Conservation (phyloP, 352 stramenopile genomes). For the Phytophthora meadii region DNA sequence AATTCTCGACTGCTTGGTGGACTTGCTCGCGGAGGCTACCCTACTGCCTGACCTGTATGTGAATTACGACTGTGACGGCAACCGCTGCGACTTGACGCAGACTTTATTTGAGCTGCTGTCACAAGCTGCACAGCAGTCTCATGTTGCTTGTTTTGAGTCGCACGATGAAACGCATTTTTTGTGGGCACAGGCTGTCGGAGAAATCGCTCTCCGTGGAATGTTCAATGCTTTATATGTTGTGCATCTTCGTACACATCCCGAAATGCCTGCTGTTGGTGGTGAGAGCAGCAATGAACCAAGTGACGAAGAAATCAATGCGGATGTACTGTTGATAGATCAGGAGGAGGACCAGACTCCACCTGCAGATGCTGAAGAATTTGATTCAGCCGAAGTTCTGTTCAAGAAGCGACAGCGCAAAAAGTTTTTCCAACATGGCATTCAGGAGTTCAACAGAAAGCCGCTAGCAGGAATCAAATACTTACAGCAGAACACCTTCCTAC, state of each 20-base stretch:
- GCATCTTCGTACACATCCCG: conserved; percentile 60
- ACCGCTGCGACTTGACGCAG: conserved; percentile 90
- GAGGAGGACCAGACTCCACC: conserved; percentile 16
- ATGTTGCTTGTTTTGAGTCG: conserved; percentile 71
- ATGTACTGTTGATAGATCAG: conserved; percentile 42
- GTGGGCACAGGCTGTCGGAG: conserved; percentile 72
- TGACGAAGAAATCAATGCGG: conserved; percentile 39
- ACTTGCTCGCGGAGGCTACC: conserved; percentile 95
- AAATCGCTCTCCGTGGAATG: conserved; percentile 70
- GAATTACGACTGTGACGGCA: conserved; percentile 99
- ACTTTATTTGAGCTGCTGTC: conserved; percentile 97
- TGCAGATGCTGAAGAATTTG: conserved; percentile 35
- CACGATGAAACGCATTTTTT: conserved; percentile 76
- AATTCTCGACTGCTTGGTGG: conserved; percentile 93
- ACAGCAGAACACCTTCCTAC: conserved; percentile 80
- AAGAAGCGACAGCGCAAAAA: conserved; percentile 81
- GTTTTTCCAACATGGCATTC: conserved; percentile 86
- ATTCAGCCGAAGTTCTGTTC: conserved; percentile 57
- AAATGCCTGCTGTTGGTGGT: conserved; percentile 16
- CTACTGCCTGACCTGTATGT: conserved; percentile 98
- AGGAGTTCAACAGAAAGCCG: conserved; percentile 95
- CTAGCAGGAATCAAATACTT: conserved; percentile 91
- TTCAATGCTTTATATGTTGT: conserved; percentile 84
- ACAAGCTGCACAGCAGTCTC: conserved; percentile 70
- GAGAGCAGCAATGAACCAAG: conserved; percentile 28